Evolutionary conservation across 768 basidiomycete genomes (phyloP).

Genomic region (Nidularia pulvinata): DNA sequence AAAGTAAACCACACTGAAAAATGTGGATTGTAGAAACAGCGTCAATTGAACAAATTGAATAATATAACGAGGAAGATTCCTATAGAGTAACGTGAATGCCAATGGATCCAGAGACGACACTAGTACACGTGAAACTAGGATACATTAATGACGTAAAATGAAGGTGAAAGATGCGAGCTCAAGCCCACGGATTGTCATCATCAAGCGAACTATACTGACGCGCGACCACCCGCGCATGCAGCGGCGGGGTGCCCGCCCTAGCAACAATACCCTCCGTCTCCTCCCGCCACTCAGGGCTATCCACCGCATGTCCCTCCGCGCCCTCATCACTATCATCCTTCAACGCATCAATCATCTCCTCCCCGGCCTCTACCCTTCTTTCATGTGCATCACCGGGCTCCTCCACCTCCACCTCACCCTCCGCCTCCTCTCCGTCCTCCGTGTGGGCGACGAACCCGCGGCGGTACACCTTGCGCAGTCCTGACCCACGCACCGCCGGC

Average conservation of each 20-base stretch:
- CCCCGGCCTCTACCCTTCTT: conserved; percentile 35
- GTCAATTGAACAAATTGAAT: too few relatives aligned
- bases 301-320: conserved; percentile 3
- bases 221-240: conserved; percentile 33
- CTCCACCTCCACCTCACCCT: conserved; percentile 41
- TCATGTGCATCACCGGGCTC: conserved; percentile 17
- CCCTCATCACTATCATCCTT: conserved; percentile 24
- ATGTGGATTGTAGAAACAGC: too few relatives aligned
- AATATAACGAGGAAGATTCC: too few relatives aligned
- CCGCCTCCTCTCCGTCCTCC: conserved; percentile 24
- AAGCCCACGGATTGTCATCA: conserved; percentile 61
- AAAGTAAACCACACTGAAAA: too few relatives aligned
- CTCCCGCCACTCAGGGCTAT: conserved; percentile 1
- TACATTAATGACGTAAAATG: too few relatives aligned
- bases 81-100: too few relatives aligned
- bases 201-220: conserved; percentile 25
- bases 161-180: too few relatives aligned
- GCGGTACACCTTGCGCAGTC: conserved; percentile 52
- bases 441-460: conserved; percentile 39
- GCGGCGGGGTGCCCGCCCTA: conserved; percentile 40
- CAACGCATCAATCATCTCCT: conserved; percentile 31
- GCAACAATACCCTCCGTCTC: conserved; percentile 19
- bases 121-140: too few relatives aligned
- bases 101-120: too few relatives aligned
- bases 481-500: conserved; percentile 41